These are phyloP conservation scores for Candida cerambycidarum DNA, from an alignment of 805 yeast species.

Conservation along the genomic window DNA sequence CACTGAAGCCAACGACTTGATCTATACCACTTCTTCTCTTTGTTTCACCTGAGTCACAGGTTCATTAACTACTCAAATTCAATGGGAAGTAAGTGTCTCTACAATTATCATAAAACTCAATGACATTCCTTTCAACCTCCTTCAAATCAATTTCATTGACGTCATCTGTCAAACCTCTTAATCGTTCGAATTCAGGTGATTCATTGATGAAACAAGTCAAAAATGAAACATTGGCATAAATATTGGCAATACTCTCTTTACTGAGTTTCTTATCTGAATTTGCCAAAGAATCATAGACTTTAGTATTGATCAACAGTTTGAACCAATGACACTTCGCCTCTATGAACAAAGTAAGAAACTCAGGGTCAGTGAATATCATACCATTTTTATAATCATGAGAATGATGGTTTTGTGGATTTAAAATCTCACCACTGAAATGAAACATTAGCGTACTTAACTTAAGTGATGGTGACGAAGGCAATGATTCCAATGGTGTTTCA, in stretches of 20 bases:
- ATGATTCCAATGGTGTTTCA: conserved; percentile 1
- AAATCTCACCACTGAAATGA: conserved; percentile 16
- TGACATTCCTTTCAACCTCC: conserved; percentile 20
- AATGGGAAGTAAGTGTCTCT: conserved; percentile 26
- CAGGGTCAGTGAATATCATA: conserved; percentile 19
- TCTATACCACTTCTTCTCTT: too few species aligned
- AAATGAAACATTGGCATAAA: conserved; percentile 5
- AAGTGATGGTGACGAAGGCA: conserved; percentile 15
- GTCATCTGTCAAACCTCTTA: conserved; percentile 6
- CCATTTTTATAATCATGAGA: conserved; percentile 19
- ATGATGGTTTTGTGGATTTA: conserved; percentile 11
- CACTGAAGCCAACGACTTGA: too few species aligned
- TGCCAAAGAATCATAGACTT: neutral
- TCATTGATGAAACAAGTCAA: conserved; percentile 6
- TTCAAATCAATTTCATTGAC: conserved; percentile 13
- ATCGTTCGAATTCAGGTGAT: conserved; percentile 4
- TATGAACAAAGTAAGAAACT: conserved; percentile 18
- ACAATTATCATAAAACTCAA: conserved; percentile 30
- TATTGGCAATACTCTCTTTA: neutral
- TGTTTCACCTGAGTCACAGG: too few species aligned
- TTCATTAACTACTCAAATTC: conserved; percentile 5
- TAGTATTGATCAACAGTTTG: neutral
- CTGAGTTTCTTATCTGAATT: neutral
- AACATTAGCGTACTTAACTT: conserved; percentile 20
- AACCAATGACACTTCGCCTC: conserved; percentile 13